phyloP scores from a whole-genome alignment of 1,139 yeast genomes.

The Nakaseomyces delphensis region DNA sequence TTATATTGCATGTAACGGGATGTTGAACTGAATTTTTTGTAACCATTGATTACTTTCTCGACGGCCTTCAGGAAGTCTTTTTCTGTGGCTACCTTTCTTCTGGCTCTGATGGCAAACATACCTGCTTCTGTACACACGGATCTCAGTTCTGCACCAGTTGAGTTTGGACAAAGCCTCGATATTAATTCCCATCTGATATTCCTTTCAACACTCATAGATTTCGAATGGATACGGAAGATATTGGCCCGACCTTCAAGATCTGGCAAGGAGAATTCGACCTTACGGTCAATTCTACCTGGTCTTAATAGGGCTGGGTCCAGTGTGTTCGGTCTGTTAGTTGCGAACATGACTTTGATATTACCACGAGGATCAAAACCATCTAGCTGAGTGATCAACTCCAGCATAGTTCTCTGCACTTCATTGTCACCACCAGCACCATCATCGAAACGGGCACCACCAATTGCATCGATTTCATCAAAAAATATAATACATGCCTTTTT shows the following conservation, averaged over 20 bases:
- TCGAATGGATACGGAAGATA: constrained; percentile 92
- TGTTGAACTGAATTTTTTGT: constrained; percentile 93
- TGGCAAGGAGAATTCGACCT: constrained; percentile 92
- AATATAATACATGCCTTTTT: constrained; percentile 90
- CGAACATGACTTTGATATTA: constrained; percentile 97
- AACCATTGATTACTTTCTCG: constrained; percentile 96
- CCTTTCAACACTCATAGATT: constrained; percentile 94
- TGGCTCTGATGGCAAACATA: constrained; percentile 97
- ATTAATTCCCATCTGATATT: constrained; percentile 97
- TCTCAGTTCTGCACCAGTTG: constrained; percentile 96
- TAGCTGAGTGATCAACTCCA: constrained; percentile 91
- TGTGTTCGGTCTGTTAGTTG: constrained; percentile 96
- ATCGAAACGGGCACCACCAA: constrained; percentile 97
- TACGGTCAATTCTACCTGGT: constrained; percentile 97
- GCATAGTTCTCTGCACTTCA: constrained; percentile 98
- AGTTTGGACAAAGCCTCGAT: constrained; percentile 92
- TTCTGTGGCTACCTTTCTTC: constrained; percentile 96
- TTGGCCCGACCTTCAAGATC: constrained; percentile 97
- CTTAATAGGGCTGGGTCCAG: constrained; percentile 95
- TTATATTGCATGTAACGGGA: constrained; percentile 98
- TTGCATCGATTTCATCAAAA: constrained; percentile 96
- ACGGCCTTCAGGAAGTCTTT: constrained; percentile 96
- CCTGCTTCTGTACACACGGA: constrained; percentile 98
- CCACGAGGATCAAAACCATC: constrained; percentile 99
- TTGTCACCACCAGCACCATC: constrained; percentile 99